These are phyloP conservation scores for Pyrenochaeta sp. DNA, from an alignment of 2,329 filamentous ascomycete genomes.

Conservation along the genomic window DNA sequence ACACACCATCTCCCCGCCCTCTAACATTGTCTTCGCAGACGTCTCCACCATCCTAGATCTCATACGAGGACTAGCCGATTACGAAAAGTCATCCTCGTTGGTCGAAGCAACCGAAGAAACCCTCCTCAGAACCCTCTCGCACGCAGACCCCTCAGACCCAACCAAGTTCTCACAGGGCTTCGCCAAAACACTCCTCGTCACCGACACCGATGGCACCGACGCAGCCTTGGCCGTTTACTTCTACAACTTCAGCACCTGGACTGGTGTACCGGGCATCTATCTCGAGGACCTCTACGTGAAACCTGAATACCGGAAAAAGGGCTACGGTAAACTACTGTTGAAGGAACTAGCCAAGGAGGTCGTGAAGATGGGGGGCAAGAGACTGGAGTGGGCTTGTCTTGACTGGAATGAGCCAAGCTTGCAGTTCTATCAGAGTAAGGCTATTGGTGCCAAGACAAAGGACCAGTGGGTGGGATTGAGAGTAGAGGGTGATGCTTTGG, in stretches of 20 bases:
- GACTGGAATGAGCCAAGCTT: conserved; percentile 95
- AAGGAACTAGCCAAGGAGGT: conserved; percentile 82
- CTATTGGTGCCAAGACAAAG: conserved; percentile 70
- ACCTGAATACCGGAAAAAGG: conserved; percentile 72
- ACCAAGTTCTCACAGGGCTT: conserved; percentile 64
- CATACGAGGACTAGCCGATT: conserved; percentile 85
- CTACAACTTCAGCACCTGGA: conserved; percentile 96
- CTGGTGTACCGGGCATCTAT: conserved; percentile 85
- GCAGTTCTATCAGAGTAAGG: conserved; percentile 73
- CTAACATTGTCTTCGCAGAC: conserved; percentile 63
- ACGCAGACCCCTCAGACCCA: conserved; percentile 62
- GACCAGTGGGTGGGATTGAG: conserved; percentile 79
- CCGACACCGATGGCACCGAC: conserved; percentile 53
- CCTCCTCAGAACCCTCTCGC: conserved; percentile 79
- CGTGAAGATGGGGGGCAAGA: conserved; percentile 72
- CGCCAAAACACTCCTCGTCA: conserved; percentile 77
- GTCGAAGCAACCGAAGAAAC: conserved; percentile 82
- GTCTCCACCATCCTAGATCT: conserved; percentile 80
- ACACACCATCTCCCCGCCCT: not conserved
- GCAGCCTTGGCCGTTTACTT: conserved; percentile 91
- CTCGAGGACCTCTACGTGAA: conserved; percentile 93
- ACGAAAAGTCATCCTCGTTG: conserved; percentile 78
- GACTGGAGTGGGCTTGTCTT: conserved; percentile 89
- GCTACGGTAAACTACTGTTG: conserved; percentile 81
- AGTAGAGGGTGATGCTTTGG: conserved; percentile 72